These are phyloP conservation scores for Aspergillus intermedius DNA, from an alignment of 2,329 filamentous ascomycete species.

Conservation along the genomic window DNA sequence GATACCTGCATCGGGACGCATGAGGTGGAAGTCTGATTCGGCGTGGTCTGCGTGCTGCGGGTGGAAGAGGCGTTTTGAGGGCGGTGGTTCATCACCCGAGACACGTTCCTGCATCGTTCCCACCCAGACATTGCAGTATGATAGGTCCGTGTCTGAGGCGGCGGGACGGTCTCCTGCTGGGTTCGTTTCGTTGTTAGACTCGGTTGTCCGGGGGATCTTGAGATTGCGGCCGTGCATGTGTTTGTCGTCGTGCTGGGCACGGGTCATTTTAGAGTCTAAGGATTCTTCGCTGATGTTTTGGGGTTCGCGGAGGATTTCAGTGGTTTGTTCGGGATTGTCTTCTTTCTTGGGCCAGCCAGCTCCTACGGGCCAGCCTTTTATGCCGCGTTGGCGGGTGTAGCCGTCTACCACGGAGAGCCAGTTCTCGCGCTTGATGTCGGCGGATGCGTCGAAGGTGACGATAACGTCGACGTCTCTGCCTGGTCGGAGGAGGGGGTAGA, in stretches of 20 bases:
- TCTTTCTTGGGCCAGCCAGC: slow-evolving; percentile 77
- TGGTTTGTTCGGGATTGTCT: slow-evolving; percentile 54
- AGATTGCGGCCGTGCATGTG: slow-evolving; percentile 9
- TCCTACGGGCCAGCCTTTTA: slow-evolving; percentile 91
- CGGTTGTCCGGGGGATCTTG: slow-evolving; percentile 20
- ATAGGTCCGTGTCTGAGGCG: slow-evolving; percentile 51
- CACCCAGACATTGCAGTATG: slow-evolving; percentile 93
- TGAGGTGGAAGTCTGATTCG: slow-evolving; percentile 61
- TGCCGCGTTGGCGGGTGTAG: slow-evolving; percentile 79
- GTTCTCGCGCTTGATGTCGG: slow-evolving; percentile 88
- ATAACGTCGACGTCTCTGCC: slow-evolving; percentile 84
- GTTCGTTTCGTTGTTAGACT: slow-evolving; percentile 37
- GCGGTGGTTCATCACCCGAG: slow-evolving; percentile 47
- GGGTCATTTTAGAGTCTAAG: slow-evolving; percentile 56
- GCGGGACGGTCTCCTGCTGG: slow-evolving; percentile 38
- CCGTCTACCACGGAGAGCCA: slow-evolving; percentile 92
- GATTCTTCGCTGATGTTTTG: slow-evolving; percentile 56
- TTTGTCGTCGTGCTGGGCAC: slow-evolving; percentile 45
- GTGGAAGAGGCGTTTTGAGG: slow-evolving; percentile 45
- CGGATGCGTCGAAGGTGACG: slow-evolving; percentile 88
- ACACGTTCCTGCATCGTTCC: slow-evolving; percentile 71
- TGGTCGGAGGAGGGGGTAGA: slow-evolving; percentile 85
- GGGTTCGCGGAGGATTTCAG: slow-evolving; percentile 61
- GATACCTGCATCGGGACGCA: slow-evolving; percentile 73
- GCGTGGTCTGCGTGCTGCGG: slow-evolving; percentile 49